Base-by-base conservation (phyloP, 495 filamentous ascomycete species). In the Neurospora sp. region DNA sequence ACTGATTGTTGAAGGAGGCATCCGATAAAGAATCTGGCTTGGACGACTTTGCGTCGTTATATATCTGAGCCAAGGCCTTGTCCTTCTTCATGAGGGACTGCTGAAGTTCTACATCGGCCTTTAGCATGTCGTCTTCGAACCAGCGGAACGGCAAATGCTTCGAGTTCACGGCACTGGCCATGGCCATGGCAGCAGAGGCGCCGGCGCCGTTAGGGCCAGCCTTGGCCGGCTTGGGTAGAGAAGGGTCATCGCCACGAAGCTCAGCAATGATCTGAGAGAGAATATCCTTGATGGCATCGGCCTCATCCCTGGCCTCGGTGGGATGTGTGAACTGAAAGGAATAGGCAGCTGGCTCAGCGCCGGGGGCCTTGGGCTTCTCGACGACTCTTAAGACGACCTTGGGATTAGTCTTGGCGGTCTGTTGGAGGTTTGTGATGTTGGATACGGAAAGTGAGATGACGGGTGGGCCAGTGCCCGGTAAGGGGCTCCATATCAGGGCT, bases 381-480 rank as follows among this genome's bases (percentile, higher is more conserved):
- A 96, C 91, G 69, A 98, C 88, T 80, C 94, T 96, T 53, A 97
- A 87, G 87, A 97, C 96, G 68, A 96, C 94, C 83, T 97, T 98
- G 14, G 92, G 83, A 20, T 86, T 88, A 9, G 84, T 89, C 61
- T 91, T 92, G 0, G 94, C 94, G 1, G 96, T 98, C 81, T 97
- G 94, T 78, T 98, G 94, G 45, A 99, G 87, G 84, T 98, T 97
- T 31, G 90, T 93, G 76, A 98, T 96, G 71, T 87, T 88, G 45
- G 88, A 79, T 59, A 98, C 84, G n/a, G 87, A 76, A 38, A 98
- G 88, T 4, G 88, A 90, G 42, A 98, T 81, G 22, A 87, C 75
- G 20, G 90, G 85, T 71, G 87, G 82, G 4, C 85, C 85, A 4
- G 83, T 85, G 18, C 86, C 82, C 3, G 85, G 81, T 20, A 87